Percentiles rank a stretch among this genome's conserved stretches.
phyloP scores from a whole-genome alignment of 768 basidiomycete species.

The Pisolithus tinctorius region DNA sequence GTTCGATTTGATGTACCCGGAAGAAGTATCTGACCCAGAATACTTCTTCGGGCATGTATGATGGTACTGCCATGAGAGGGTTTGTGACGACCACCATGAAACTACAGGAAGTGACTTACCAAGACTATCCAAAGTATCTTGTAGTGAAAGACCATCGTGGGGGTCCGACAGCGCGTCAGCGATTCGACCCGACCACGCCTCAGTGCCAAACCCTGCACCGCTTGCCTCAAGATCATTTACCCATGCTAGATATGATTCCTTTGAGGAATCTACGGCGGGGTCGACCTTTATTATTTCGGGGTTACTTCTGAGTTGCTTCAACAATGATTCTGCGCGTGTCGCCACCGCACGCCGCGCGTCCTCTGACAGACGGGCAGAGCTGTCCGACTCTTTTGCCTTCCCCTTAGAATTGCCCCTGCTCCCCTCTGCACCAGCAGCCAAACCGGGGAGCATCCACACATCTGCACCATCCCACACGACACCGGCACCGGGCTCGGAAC shows the following conservation, averaged over 20 bases:
- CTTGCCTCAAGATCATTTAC: constrained; percentile 51
- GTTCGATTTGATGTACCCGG: constrained; percentile 71
- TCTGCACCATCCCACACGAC: constrained; percentile 82
- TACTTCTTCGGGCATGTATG: constrained; percentile 48
- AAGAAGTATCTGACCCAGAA: constrained; percentile 94
- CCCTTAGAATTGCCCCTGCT: constrained; percentile 19
- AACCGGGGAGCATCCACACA: constrained; percentile 68
- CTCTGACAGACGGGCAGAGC: constrained; percentile 25
- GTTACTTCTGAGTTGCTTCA: constrained; percentile 68
- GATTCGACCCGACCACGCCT: constrained; percentile 50
- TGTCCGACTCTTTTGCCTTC: constrained; percentile 31
- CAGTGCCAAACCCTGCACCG: constrained; percentile 37
- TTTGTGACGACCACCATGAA: neutral
- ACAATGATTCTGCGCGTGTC: constrained; percentile 70
- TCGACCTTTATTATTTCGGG: constrained; percentile 70
- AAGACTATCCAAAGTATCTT: constrained; percentile 45
- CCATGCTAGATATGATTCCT: constrained; percentile 56
- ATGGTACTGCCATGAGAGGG: constrained; percentile 50
- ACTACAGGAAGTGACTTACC: constrained; percentile 38
- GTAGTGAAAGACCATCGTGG: constrained; percentile 46
- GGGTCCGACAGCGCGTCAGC: constrained; percentile 43
- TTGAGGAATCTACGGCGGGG: constrained; percentile 58
- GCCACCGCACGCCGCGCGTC: constrained; percentile 50
- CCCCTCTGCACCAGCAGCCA: constrained; percentile 16
- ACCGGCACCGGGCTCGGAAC: constrained; percentile 26